These are phyloP conservation scores for Pyricularia sp. DNA, from an alignment of 2,329 filamentous ascomycete genomes.

Conservation along the genomic window DNA sequence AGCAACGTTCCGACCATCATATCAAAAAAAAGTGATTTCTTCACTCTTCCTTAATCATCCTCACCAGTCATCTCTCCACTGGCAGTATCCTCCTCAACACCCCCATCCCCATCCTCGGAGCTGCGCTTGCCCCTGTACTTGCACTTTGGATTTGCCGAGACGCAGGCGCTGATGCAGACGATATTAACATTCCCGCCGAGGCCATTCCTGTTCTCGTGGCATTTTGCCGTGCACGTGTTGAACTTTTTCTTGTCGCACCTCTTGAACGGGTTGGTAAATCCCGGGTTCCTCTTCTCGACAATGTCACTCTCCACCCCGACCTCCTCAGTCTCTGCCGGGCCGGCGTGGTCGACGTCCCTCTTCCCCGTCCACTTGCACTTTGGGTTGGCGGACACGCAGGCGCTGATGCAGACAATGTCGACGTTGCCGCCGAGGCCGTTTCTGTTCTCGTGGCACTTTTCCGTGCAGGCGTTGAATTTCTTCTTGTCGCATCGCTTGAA, in stretches of 20 bases:
- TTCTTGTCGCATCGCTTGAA: neutral
- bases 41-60: no score
- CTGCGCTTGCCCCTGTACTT: neutral
- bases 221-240: neutral
- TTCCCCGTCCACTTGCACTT: neutral
- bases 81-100: no score
- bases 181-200: neutral
- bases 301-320: no score
- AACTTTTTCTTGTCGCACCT: neutral
- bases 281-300: no score
- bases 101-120: no score
- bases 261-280: no score
- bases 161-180: neutral
- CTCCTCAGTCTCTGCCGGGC: no score
- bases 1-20: no score
- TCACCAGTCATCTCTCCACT: no score
- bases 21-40: no score
- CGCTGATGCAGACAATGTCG: no score
- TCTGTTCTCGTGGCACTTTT: neutral
- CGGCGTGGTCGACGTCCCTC: no score
- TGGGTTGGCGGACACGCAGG: neutral
- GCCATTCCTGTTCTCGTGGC: neutral
- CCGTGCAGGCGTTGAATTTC: neutral
- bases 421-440: neutral
- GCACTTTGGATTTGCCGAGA: neutral